These are phyloP conservation scores for Aaosphaeria arxii DNA, from an alignment of 2,329 filamentous ascomycete species.

Conservation along the genomic window DNA sequence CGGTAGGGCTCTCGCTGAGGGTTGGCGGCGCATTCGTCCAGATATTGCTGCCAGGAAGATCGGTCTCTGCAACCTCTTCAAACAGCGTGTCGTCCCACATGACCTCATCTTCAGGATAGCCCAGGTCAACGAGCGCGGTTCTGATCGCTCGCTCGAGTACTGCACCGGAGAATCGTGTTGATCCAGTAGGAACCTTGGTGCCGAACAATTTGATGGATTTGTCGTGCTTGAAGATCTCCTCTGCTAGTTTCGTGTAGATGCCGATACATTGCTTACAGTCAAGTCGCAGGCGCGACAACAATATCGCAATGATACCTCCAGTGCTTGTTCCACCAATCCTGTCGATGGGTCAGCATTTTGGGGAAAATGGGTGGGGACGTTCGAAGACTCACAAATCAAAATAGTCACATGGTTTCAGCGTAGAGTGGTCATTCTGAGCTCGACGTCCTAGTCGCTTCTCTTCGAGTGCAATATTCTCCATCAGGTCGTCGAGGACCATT, in stretches of 20 bases:
- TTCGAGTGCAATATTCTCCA: slow-evolving; percentile 37
- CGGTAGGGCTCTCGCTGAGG: slow-evolving; percentile 24
- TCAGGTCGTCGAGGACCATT: slow-evolving; percentile 39
- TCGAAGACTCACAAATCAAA: slow-evolving; percentile 32
- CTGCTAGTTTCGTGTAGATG: slow-evolving; percentile 36
- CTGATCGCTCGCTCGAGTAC: slow-evolving; percentile 38
- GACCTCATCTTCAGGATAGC: slow-evolving; percentile 32
- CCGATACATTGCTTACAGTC: slow-evolving; percentile 36
- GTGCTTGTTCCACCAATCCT: slow-evolving; percentile 39
- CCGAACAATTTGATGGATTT: slow-evolving; percentile 32
- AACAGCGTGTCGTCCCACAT: slow-evolving; percentile 42
- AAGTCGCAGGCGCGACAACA: slow-evolving; percentile 37
- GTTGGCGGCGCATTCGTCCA: slow-evolving; percentile 28
- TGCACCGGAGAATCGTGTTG: slow-evolving; percentile 34
- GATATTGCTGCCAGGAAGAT: slow-evolving; percentile 29
- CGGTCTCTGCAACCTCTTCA: slow-evolving; percentile 30
- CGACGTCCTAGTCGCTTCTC: slow-evolving; percentile 35
- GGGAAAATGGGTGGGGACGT: neutral
- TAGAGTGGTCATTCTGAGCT: slow-evolving; percentile 19
- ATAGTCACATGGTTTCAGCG: slow-evolving; percentile 38
- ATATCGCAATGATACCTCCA: slow-evolving; percentile 39
- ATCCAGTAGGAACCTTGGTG: slow-evolving; percentile 34
- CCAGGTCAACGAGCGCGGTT: slow-evolving; percentile 26
- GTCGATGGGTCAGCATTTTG: neutral
- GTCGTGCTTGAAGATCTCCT: slow-evolving; percentile 39